Evolutionary conservation across 2,329 filamentous ascomycete genomes (phyloP).

Genomic region (Aspergillus carbonarius): DNA sequence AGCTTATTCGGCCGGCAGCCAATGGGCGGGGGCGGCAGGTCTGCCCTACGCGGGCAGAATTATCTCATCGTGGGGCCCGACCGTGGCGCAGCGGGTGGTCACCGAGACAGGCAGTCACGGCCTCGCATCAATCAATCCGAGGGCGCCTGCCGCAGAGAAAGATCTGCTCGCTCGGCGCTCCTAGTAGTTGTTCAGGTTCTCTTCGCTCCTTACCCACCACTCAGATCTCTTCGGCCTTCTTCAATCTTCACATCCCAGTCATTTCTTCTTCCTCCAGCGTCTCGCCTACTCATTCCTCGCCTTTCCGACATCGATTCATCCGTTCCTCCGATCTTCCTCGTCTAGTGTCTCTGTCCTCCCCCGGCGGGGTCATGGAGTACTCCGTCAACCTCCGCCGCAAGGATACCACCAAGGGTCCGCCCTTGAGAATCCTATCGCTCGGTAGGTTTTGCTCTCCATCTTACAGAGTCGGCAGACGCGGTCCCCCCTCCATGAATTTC

Average conservation of each 20-base stretch:
- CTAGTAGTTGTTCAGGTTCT: no score
- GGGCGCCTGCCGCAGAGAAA: neutral
- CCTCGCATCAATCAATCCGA: no score
- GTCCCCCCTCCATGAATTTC: neutral
- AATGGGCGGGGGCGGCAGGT: neutral
- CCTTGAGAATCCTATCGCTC: slow-evolving; percentile 84
- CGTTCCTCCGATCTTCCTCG: neutral
- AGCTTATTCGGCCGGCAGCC: neutral
- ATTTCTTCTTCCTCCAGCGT: neutral
- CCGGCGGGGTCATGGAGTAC: slow-evolving; percentile 6
- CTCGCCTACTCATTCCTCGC: neutral
- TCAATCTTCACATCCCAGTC: neutral
- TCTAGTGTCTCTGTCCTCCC: neutral
- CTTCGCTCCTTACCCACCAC: neutral
- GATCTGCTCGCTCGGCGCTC: neutral
- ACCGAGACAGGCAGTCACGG: no score
- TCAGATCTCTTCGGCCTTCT: neutral
- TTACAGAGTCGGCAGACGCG: no score
- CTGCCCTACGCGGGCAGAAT: neutral
- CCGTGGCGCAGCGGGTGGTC: neutral
- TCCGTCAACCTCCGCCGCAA: slow-evolving; percentile 66
- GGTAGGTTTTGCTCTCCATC: slow-evolving; percentile 52
- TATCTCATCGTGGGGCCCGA: neutral
- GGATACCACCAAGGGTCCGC: slow-evolving; percentile 93
- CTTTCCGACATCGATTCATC: neutral